Percentiles rank a stretch among this genome's conserved stretches.
Conservation (phyloP, 768 basidiomycete genomes). For the Leccinum sublutescens region DNA sequence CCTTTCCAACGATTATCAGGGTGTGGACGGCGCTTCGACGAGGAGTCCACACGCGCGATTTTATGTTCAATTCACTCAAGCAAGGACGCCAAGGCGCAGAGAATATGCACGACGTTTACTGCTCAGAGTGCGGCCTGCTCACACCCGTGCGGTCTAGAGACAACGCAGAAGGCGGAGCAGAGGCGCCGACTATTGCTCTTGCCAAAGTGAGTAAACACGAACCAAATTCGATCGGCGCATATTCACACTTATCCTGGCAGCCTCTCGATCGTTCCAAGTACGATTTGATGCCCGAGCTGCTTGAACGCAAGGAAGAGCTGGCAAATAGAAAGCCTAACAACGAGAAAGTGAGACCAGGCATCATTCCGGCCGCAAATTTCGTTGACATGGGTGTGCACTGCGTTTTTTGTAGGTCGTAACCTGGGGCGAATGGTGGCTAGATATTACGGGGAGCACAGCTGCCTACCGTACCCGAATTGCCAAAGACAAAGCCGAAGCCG, state of each 20-base stretch:
- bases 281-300: constrained; percentile 7
- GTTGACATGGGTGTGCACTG: background rate
- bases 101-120: constrained; percentile 10
- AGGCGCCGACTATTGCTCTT: no score
- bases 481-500: constrained; percentile 6
- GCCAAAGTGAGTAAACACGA: no score
- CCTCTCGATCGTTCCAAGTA: constrained; percentile 16
- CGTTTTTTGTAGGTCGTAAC: no score
- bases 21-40: constrained; percentile 12
- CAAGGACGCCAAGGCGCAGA: constrained; percentile 3
- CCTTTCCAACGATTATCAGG: background rate
- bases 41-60: no score
- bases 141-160: no score
- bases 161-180: no score
- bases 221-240: background rate
- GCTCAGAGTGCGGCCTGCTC: no score
- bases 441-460: constrained; percentile 14
- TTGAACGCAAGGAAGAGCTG: constrained; percentile 1
- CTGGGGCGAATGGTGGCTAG: constrained; percentile 13
- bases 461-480: constrained; percentile 13
- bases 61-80: no score
- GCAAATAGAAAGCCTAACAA: background rate
- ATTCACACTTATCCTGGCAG: background rate
- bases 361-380: background rate
- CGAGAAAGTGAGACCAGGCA: background rate